Evolutionary conservation across 495 filamentous ascomycete genomes (phyloP), one percentile per base, ranked within the genome.

Genomic region (Parathielavia hyrcaniae): DNA sequence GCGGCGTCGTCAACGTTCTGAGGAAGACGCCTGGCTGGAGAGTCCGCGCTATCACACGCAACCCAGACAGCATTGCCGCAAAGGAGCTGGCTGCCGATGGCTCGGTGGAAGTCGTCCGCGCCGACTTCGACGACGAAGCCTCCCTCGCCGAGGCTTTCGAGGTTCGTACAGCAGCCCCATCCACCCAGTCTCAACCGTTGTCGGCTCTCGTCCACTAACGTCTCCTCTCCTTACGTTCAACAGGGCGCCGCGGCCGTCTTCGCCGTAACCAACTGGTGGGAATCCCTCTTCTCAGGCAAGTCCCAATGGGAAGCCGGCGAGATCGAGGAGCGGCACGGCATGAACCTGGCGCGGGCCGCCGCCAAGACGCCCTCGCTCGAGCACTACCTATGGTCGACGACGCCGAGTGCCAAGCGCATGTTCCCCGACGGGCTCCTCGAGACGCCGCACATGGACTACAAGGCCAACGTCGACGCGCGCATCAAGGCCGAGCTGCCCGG

Each of bases 321-420:
- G 12, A 49, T 63, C 32, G 61, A 63, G 48, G 51, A 55, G 23
- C 41, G 43, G 38, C 61, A 63, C 51, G 75, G 70, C n/a, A 70
- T 67, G 43, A 78, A 73, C 44, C 62, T 79, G 32, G 76, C 73
- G 22, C 58, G 58, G 5, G 77, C 75, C 9, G 78, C 76, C 7
- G 55, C 67, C 4, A 54, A 59, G 17, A 77, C 70, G 0, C 32
- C 59, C 2, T 69, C 69, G 0, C 59, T 80, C 16, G 65, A 79
- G 60, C 77, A 77, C 52, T 79, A 69, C 50, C 69, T 79, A 58
- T 78, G 74, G 76, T 72, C 68, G 45, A 78, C 76, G 2, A 62
- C 76, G 0, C 73, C 77, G 1, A 67, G 69, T 55, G 64, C 57
- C 11, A 59, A 32, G 39, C 56, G 61, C 36, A 59, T 5, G 44